A percentile compares a stretch with the other conserved stretches of the same genome.
Conservation (phyloP, 768 basidiomycete genomes). For the Psilocybe sp. region DNA sequence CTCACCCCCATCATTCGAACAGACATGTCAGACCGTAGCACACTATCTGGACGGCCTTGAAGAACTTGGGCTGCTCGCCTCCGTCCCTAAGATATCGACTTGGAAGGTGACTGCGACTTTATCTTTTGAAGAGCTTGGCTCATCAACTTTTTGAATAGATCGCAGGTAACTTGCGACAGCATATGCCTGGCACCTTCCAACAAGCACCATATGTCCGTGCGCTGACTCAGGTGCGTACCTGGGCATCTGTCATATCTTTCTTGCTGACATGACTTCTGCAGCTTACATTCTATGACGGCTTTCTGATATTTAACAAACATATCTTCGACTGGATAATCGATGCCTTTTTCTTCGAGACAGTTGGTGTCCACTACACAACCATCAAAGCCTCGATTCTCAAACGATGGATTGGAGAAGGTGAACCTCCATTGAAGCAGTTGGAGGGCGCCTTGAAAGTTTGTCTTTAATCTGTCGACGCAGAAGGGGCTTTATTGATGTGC, state of each 20-base stretch:
- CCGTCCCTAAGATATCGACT: constrained; percentile 40
- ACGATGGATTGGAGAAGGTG: constrained; percentile 35
- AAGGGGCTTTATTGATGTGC: not conserved
- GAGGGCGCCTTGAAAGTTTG: constrained; percentile 38
- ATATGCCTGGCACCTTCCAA: constrained; percentile 37
- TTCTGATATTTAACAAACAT: constrained; percentile 50
- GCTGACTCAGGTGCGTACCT: constrained; percentile 49
- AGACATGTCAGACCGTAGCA: constrained; percentile 50
- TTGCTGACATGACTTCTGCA: constrained; percentile 18
- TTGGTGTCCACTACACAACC: constrained; percentile 51
- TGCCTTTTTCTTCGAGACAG: constrained; percentile 60
- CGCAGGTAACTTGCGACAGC: constrained; percentile 48
- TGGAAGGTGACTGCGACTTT: constrained; percentile 54
- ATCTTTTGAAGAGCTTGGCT: too few species aligned
- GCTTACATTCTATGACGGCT: constrained; percentile 58
- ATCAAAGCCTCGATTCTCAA: constrained; percentile 36
- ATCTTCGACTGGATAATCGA: constrained; percentile 55
- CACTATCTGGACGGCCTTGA: constrained; percentile 54
- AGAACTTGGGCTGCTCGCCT: constrained; percentile 46
- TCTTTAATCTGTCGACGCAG: constrained; percentile 2
- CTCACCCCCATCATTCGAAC: constrained; percentile 42
- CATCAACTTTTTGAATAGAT: constrained; percentile 23
- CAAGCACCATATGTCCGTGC: constrained; percentile 62
- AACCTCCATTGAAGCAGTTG: constrained; percentile 34
- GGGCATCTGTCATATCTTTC: not conserved